Evolutionary conservation across 257 asterid species (phyloP).

Genomic region (Osmanthus fragrans): DNA sequence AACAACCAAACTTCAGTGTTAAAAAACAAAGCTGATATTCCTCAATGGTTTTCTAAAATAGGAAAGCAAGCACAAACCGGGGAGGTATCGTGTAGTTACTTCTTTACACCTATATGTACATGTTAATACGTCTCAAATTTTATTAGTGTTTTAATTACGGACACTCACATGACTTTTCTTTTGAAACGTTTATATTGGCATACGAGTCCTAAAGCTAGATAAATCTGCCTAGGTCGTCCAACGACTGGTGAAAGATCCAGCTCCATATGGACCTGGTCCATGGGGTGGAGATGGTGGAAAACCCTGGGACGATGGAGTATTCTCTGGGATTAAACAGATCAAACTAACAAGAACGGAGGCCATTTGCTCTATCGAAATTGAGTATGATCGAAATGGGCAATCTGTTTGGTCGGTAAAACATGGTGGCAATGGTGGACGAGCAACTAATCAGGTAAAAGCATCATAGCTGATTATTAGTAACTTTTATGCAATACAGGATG

Average conservation of each 20-base stretch:
- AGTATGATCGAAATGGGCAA: constrained; percentile 86
- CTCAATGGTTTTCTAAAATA: constrained; percentile 45
- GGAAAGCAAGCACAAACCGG: constrained; percentile 46
- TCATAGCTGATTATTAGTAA: neutral
- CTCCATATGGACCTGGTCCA: constrained; percentile 85
- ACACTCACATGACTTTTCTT: neutral
- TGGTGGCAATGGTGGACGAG: constrained; percentile 54
- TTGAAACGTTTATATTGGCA: neutral
- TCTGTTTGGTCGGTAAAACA: constrained; percentile 88
- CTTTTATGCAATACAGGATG: neutral
- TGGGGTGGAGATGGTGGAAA: constrained; percentile 93
- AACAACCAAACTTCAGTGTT: constrained; percentile 28
- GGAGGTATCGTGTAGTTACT: constrained; percentile 42
- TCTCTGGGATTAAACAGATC: constrained; percentile 69
- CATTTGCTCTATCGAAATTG: constrained; percentile 61
- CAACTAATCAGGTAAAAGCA: constrained; percentile 46
- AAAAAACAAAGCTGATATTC: constrained; percentile 27
- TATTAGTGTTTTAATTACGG: neutral
- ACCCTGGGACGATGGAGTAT: constrained; percentile 91
- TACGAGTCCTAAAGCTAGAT: constrained; percentile 4
- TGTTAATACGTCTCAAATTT: neutral
- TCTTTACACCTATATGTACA: neutral
- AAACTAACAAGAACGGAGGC: constrained; percentile 52
- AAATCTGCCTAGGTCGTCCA: constrained; percentile 37
- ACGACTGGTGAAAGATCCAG: constrained; percentile 52